Conservation (phyloP, 1,139 yeast species). For the Yamadazyma triangularis region DNA sequence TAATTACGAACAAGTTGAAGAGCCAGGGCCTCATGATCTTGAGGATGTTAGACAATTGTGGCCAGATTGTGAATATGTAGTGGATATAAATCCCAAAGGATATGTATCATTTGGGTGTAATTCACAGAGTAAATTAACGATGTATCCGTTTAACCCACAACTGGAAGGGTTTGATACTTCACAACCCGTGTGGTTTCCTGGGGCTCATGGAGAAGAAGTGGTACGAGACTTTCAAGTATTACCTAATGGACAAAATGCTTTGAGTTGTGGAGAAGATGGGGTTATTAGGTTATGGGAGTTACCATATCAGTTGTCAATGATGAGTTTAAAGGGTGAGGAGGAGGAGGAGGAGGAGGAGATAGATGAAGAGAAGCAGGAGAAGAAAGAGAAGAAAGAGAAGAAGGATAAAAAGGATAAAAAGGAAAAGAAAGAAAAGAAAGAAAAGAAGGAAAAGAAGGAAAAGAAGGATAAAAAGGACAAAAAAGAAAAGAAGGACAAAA, state of each 20-base stretch:
- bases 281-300: constrained; percentile 62
- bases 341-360: background rate
- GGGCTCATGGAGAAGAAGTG: constrained; percentile 88
- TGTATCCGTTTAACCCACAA: constrained; percentile 49
- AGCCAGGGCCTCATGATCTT: constrained; percentile 56
- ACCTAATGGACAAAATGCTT: constrained; percentile 26
- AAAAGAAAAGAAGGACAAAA: too few relatives aligned
- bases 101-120: constrained; percentile 70
- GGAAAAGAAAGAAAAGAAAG: constrained; percentile 22
- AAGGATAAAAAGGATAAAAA: constrained; percentile 21
- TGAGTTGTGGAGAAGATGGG: constrained; percentile 92
- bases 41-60: constrained; percentile 76
- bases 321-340: too few relatives aligned
- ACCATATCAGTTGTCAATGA: constrained; percentile 15
- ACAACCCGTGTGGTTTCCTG: constrained; percentile 41
- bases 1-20: constrained; percentile 51
- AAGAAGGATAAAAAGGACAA: constrained; percentile 16
- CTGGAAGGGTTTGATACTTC: constrained; percentile 43
- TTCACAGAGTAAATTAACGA: constrained; percentile 38
- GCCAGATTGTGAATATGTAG: constrained; percentile 79
- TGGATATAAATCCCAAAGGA: constrained; percentile 60
- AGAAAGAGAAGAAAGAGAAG: constrained; percentile 20
- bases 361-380: constrained; percentile 11
- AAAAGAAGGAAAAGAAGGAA: constrained; percentile 14
- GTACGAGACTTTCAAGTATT: constrained; percentile 60